Evolutionary conservation across 202 grass and related monocot genomes (phyloP), one percentile per base, ranked within the genome.

Genomic region (Eragrostis tef): DNA sequence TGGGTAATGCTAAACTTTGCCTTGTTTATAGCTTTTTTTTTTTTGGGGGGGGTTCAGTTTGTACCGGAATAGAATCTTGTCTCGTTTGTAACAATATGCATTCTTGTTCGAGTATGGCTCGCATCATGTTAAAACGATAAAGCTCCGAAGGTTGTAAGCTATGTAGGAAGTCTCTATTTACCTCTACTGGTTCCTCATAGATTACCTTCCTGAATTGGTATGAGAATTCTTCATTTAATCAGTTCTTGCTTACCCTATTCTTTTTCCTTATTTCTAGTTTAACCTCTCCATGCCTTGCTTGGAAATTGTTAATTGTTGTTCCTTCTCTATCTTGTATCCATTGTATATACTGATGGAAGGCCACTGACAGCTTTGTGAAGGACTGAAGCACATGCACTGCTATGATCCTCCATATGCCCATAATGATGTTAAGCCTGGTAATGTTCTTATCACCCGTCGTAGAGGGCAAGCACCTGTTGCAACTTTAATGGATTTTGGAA

Each of bases 401-500:
- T 87, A 93, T 90, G 92, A 98, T 87, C 96, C 96, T 72, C 87
- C 96, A 73, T 98, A 98, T 79, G 96, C 96, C 61, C 96, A 98
- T 84, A 98, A 98, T 56, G 96, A 95, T 83, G 96, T 98, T 25
- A 98, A 98, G 90, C 92, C 90, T 88, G 96, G 90, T 77, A 98
- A 98, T 85, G 87, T 98, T 90, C 90, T 98, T 75, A 81, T 98
- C 88, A 95, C 96, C n/a, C 77, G 79, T 46, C 87, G 10, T 82
- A 98, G 88, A 84, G 88, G 90, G 36, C 90, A 91, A 80, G 67
- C 90, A 49, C 93, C 89, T 87, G 43, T 95, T 88, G 89, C 90
- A 66, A 95, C 86, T 75, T 88, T 99, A 85, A 99, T 99, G 96
- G 96, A 99, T 87, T 99, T 99, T 90, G 96, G 96, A 80, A 99